Base-by-base conservation (phyloP, 106 monocot genomes). In the Dendrobium officinale region DNA sequence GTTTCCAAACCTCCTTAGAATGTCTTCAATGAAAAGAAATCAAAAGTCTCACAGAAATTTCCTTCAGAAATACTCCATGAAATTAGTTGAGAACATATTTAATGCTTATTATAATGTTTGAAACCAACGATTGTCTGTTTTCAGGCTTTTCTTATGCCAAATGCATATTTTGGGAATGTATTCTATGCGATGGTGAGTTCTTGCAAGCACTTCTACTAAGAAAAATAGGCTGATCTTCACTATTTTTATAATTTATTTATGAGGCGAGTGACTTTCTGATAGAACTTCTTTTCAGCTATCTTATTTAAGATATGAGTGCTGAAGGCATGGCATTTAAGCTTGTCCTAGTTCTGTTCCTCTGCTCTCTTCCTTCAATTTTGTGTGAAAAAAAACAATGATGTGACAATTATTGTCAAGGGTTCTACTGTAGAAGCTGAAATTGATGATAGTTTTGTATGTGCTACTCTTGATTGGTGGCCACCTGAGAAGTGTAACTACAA, bases 401-500 rank as follows among this genome's bases (percentile, higher is more conserved):
- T 81, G 43, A 87, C 85, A 0, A 47, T 94, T 44, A 88, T 83
- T 44, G 73, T 97, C 48, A 82, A 83, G 16, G 89, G 90, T 20
- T 86, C 92, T 49, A n/a, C 79, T 8, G 70, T 77, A 17, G 61
- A 86, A 15, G 97, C 90, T 55, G 86, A 90, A 56, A 97, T 88
- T 8, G 77, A 89, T 67, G 86, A 90, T 55, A 84, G 86, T 79
- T 94, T 88, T 80, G 80, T 97, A 18, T 97, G 97, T 77, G 92
- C 97, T 44, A 97, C 97, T 76, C 76, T 97, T 77, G 97, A 97
- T 87, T 97, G 97, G 97, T 97, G 97, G 97, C 97, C 94, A 81
- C 86, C 88, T 45, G 88, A 93, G 79, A 94, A 97, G 80, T 97
- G 97, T 59, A 91, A 94, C 54, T 97, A 94, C 55, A 76, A 89